Percentiles rank a stretch among this genome's conserved stretches.
Evolutionary conservation across 2,329 filamentous ascomycete species (phyloP).

Genomic region (Aspergillus chevalieri): DNA sequence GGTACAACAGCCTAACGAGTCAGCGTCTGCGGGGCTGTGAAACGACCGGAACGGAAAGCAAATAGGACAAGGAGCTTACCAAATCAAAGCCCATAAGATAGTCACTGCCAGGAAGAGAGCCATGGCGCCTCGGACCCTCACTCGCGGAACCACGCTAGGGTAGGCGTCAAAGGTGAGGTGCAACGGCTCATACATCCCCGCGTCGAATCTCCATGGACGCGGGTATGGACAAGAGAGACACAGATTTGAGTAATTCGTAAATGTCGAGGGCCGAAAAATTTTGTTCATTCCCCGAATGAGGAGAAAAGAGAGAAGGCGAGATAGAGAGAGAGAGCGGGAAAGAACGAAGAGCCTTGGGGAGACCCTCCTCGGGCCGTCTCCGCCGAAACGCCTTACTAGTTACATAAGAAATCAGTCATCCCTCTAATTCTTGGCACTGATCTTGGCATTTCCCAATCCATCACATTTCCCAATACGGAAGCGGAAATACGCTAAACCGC

Average conservation of each 20-base stretch:
- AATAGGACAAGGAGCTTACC: slow-evolving; percentile 40
- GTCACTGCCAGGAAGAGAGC: slow-evolving; percentile 43
- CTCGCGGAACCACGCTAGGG: slow-evolving; percentile 39
- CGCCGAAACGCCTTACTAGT: neutral
- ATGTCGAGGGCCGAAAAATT: neutral
- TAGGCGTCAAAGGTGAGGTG: slow-evolving; percentile 43
- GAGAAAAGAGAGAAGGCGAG: slow-evolving; percentile 4
- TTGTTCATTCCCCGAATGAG: slow-evolving; percentile 2
- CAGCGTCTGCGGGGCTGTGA: neutral
- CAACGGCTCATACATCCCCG: slow-evolving; percentile 43
- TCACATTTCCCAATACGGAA: neutral
- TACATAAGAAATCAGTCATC: neutral
- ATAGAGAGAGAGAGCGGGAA: slow-evolving; percentile 2
- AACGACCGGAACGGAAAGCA: slow-evolving; percentile 43
- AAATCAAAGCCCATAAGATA: slow-evolving; percentile 46
- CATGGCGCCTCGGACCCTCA: slow-evolving; percentile 45
- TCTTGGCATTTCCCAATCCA: neutral
- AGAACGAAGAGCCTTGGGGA: neutral
- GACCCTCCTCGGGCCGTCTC: neutral
- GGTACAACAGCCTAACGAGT: slow-evolving; percentile 64
- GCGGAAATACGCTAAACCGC: neutral
- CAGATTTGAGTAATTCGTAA: neutral
- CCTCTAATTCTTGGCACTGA: neutral
- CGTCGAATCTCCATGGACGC: slow-evolving; percentile 30
- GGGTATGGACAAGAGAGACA: slow-evolving; percentile 8